These are phyloP conservation scores for Phanerodontia chrysosporium DNA, from an alignment of 768 basidiomycete genomes.

Conservation along the genomic window DNA sequence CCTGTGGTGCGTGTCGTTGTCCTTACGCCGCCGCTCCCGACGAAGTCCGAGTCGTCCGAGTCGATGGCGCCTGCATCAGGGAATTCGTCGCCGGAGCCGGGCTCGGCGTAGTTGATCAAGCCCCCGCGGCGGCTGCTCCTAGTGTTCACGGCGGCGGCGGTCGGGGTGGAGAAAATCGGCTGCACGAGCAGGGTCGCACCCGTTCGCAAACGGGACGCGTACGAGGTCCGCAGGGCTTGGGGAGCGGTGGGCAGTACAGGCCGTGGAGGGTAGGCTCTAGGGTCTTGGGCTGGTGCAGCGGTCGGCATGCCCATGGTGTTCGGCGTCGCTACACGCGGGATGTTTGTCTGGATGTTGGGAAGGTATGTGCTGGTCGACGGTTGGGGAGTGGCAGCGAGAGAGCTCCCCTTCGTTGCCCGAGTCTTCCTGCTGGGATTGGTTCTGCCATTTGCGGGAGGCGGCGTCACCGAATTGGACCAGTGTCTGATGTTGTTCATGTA, in stretches of 20 bases:
- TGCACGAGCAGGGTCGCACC: conserved; percentile 90
- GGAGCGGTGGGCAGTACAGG: conserved; percentile 45
- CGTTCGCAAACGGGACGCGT: conserved; percentile 85
- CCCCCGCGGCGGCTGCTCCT: conserved; percentile 52
- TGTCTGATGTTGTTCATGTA: conserved; percentile 69
- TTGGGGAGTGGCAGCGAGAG: conserved; percentile 32
- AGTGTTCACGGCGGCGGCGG: conserved; percentile 32
- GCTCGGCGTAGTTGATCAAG: conserved; percentile 84
- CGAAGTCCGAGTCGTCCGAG: conserved; percentile 80
- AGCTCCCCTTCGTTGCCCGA: conserved; percentile 38
- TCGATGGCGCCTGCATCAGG: conserved; percentile 80
- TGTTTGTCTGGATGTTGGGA: conserved; percentile 18
- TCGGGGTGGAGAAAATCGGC: conserved; percentile 53
- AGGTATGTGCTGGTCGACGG: conserved; percentile 31
- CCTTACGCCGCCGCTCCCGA: conserved; percentile 58
- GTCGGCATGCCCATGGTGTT: conserved; percentile 14
- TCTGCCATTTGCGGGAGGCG: conserved; percentile 46
- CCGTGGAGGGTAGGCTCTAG: conserved; percentile 18
- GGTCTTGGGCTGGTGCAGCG: conserved; percentile 1
- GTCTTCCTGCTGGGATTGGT: conserved; percentile 32
- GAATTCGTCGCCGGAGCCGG: conserved; percentile 77
- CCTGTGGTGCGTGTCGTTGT: conserved; percentile 34
- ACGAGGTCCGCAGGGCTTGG: conserved; percentile 79
- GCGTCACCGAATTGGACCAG: conserved; percentile 60
- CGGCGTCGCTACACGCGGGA: conserved; percentile 12